Conservation (phyloP, 2,329 filamentous ascomycete genomes). For the Botryotinia globosa region DNA sequence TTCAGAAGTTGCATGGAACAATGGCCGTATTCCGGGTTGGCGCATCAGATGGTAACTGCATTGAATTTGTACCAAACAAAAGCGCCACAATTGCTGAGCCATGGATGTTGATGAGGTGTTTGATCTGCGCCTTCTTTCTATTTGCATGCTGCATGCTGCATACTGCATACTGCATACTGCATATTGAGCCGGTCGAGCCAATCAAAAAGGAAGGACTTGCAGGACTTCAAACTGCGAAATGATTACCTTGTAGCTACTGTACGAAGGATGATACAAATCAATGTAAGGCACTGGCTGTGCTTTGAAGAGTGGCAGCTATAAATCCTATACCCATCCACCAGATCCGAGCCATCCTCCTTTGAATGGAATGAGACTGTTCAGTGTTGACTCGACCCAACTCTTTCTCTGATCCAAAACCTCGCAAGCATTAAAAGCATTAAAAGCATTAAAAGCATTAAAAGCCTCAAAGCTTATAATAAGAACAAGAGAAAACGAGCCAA, state of each 20-base stretch:
- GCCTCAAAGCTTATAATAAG: neutral
- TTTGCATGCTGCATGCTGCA: neutral
- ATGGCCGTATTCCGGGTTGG: constrained; percentile 17
- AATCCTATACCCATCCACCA: neutral
- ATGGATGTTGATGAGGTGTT: constrained; percentile 8
- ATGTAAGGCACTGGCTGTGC: neutral
- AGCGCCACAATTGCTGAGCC: neutral
- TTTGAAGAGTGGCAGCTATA: neutral
- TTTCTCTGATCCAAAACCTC: neutral
- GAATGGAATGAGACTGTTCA: no score
- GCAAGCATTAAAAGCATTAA: neutral
- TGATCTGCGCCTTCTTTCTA: constrained; percentile 7
- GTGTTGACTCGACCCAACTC: neutral
- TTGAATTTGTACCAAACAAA: neutral
- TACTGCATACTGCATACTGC: neutral
- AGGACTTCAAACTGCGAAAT: neutral
- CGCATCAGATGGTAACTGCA: neutral
- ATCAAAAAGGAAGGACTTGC: neutral
- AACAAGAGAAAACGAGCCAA: neutral
- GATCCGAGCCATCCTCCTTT: neutral
- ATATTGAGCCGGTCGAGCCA: neutral
- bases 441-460: neutral
- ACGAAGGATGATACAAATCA: neutral
- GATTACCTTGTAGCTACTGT: neutral
- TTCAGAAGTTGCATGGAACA: constrained; percentile 5